A percentile compares a stretch with the other conserved stretches of the same genome.
phyloP scores from a whole-genome alignment of 371 early-diverging fungal genomes.

The Chytridiales sp. region DNA sequence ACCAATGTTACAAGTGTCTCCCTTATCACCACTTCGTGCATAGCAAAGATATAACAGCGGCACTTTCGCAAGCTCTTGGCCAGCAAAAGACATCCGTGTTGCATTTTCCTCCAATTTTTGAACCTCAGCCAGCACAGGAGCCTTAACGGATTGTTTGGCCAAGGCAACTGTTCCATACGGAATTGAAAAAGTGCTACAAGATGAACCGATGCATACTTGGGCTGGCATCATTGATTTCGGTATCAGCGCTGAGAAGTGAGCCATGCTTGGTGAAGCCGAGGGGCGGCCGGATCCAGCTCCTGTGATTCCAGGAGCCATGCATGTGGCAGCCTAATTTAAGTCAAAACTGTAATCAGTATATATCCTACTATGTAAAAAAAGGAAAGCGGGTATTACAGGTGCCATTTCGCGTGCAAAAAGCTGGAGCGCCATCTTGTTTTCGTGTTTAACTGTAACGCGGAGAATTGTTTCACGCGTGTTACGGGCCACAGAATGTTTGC shows the following conservation, averaged over 20 bases:
- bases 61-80: conserved; percentile 41
- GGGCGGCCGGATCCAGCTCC: conserved; percentile 62
- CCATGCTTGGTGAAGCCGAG: conserved; percentile 62
- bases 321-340: conserved; percentile 58
- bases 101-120: no score
- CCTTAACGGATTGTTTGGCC: no score
- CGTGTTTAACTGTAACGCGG: conserved; percentile 63
- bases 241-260: conserved; percentile 65
- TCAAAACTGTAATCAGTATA: neutral
- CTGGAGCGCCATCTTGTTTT: conserved; percentile 54
- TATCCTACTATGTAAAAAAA: neutral
- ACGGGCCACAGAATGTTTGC: conserved; percentile 51
- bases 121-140: no score
- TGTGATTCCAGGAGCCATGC: conserved; percentile 75
- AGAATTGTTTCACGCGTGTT: conserved; percentile 66
- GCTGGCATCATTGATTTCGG: conserved; percentile 56
- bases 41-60: conserved; percentile 64
- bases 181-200: neutral
- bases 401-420: conserved; percentile 67
- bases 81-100: neutral
- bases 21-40: conserved; percentile 76
- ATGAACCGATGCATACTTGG: conserved; percentile 47
- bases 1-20: conserved; percentile 71
- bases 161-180: conserved; percentile 2
- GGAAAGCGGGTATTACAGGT: conserved; percentile 45